A percentile compares a stretch with the other conserved stretches of the same genome.
Evolutionary conservation across 352 stramenopile species (phyloP).

Genomic region (Phytophthora litchii): DNA sequence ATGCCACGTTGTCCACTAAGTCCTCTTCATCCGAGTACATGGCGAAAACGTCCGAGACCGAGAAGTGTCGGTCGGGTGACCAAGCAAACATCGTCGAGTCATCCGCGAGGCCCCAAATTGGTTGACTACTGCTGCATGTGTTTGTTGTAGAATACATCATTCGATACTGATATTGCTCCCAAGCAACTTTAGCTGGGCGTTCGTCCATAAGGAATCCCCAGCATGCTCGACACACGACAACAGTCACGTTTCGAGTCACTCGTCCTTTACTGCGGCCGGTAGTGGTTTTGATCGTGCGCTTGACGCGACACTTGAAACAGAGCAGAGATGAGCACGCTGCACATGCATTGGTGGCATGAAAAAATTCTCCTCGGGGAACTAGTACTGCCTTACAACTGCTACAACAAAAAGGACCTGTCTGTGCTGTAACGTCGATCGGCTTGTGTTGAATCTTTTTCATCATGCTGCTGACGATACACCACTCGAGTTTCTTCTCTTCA

Average conservation of each 20-base stretch:
- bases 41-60: constrained; percentile 12
- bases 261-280: constrained; percentile 10
- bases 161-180: constrained; percentile 20
- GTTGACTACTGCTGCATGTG: constrained; percentile 14
- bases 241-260: constrained; percentile 9
- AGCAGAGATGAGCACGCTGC: constrained; percentile 9
- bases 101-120: constrained; percentile 15
- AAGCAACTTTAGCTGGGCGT: constrained; percentile 12
- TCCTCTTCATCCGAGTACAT: constrained; percentile 9
- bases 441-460: constrained; percentile 10
- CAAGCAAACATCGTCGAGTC: constrained; percentile 18
- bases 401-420: not conserved
- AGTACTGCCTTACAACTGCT: constrained; percentile 9
- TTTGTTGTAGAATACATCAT: constrained; percentile 11
- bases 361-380: constrained; percentile 1
- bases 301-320: constrained; percentile 19
- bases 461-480: constrained; percentile 23
- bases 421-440: not conserved
- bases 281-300: constrained; percentile 14
- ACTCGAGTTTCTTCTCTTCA: constrained; percentile 31
- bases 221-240: constrained; percentile 16
- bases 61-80: constrained; percentile 16
- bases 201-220: constrained; percentile 3
- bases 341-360: constrained; percentile 1
- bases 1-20: not conserved